Base-by-base conservation (phyloP, 371 early-diverging fungal species). In the Rhizopus microsporus region DNA sequence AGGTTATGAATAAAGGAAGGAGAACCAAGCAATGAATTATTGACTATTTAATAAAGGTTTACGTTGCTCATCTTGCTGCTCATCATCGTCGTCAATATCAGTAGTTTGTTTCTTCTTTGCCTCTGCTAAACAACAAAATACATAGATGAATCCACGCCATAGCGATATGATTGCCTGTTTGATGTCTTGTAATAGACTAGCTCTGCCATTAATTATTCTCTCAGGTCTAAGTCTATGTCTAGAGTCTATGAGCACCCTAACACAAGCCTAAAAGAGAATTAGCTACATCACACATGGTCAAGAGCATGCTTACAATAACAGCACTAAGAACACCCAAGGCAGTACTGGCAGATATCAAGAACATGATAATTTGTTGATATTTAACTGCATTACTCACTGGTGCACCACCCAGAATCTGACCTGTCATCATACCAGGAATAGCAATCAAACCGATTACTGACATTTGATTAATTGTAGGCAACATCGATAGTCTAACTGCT, bases 351-450 rank as follows among this genome's bases (percentile, higher is more conserved):
- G 87, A 79, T 32, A 93, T 88, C 82, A 93, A 78, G 63, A 89
- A 91, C 77, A 88, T 81, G 42, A 93, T 86, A 49, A 92, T 85
- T 63, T 85, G 82, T 61, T 93, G 92, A 65, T 88, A 90, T 38
- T 81, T 65, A 9, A 85, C 89, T 0, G 95, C 93, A 57, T 90
- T 83, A 60, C 80, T 73, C 34, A 92, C 88, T 8, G 83, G 79
- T 0, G 89, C 87, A 8, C 93, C 93, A 34, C 89, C 90, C n/a
- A 93, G 69, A 42, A 93, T 84, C 68, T 93, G 93, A 58, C 94
- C 94, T 0, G 90, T 90, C 94, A 93, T 93, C 82, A 89, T 83
- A 31, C 91, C 93, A 0, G 94, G 94, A 40, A 93, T 93, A 13
- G 90, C 83, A 45, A 93, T 88, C 35, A 93, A 69, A 7, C 94